Evolutionary conservation across 2,329 filamentous ascomycete species (phyloP).

Genomic region (Atkinsonella hypoxylon): DNA sequence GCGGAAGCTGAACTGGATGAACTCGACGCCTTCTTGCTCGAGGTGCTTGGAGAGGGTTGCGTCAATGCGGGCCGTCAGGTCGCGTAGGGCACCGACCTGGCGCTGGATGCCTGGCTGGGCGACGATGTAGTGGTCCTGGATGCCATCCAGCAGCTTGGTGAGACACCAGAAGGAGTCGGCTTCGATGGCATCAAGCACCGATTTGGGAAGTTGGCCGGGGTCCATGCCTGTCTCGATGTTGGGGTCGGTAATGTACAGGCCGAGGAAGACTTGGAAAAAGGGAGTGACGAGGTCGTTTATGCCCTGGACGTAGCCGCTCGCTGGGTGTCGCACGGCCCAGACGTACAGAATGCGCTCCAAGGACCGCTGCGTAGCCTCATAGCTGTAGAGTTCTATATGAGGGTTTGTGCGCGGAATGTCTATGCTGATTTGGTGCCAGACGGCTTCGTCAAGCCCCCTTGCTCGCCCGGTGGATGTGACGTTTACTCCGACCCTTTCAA

Average conservation of each 20-base stretch:
- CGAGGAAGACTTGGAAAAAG: constrained; percentile 96
- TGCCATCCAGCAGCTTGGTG: constrained; percentile 94
- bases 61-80: constrained; percentile 86
- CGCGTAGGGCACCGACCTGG: constrained; percentile 78
- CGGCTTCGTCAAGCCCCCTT: constrained; percentile 79
- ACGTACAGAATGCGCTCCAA: constrained; percentile 92
- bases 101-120: constrained; percentile 94
- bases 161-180: constrained; percentile 98
- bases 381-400: constrained; percentile 87
- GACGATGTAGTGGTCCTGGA: constrained; percentile 98
- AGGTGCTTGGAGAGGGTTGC: constrained; percentile 73
- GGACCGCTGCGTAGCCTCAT: constrained; percentile 89
- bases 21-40: constrained; percentile 84
- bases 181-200: constrained; percentile 91
- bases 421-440: constrained; percentile 99
- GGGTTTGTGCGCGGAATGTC: constrained; percentile 94
- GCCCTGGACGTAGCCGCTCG: constrained; percentile 94
- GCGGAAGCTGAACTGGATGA: constrained; percentile 97
- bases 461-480: constrained; percentile 30
- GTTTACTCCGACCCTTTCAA: constrained; percentile 49
- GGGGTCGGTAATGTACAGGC: constrained; percentile 86
- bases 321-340: constrained; percentile 95
- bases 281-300: constrained; percentile 97
- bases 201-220: constrained; percentile 79
- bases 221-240: constrained; percentile 94